Percentiles rank a stretch among this genome's conserved stretches.
These are phyloP conservation scores for Debaryomyces subglobosus DNA, from an alignment of 1,139 yeast species.

Conservation along the genomic window DNA sequence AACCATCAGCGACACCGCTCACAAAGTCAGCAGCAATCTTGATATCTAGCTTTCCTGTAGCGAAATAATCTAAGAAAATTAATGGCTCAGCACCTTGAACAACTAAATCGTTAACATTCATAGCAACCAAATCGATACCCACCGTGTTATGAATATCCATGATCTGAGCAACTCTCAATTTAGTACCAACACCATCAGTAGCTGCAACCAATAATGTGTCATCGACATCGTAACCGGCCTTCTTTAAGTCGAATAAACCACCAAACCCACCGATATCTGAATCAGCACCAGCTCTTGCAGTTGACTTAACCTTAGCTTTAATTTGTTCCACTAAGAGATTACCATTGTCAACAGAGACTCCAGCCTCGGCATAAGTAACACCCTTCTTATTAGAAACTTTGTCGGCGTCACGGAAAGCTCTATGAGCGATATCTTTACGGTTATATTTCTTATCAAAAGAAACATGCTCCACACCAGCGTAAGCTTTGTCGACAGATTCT, in stretches of 20 bases:
- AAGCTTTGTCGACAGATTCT: conserved; percentile 85
- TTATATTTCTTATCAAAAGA: conserved; percentile 74
- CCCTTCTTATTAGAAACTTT: conserved; percentile 30
- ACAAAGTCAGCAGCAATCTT: conserved; percentile 86
- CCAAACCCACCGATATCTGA: conserved; percentile 99
- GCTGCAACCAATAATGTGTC: conserved; percentile 92
- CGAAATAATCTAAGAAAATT: conserved; percentile 93
- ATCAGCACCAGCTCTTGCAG: conserved; percentile 95
- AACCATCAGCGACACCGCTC: conserved; percentile 94
- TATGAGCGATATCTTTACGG: conserved; percentile 93
- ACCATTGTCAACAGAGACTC: conserved; percentile 97
- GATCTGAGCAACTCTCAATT: conserved; percentile 90
- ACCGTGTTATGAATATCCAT: conserved; percentile 91
- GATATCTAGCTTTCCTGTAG: conserved; percentile 89
- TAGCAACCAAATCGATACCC: conserved; percentile 97
- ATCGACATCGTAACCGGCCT: conserved; percentile 79
- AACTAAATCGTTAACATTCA: conserved; percentile 96
- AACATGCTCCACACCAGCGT: conserved; percentile 79
- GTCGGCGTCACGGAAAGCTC: conserved; percentile 73
- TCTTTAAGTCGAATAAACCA: conserved; percentile 87
- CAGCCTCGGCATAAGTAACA: conserved; percentile 89
- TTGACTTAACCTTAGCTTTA: conserved; percentile 89
- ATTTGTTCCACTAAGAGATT: conserved; percentile 87
- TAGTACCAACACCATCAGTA: conserved; percentile 99
- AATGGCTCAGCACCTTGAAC: conserved; percentile 99